These are phyloP conservation scores for Pleurotus tuoliensis DNA, from an alignment of 768 basidiomycete genomes.

Conservation along the genomic window DNA sequence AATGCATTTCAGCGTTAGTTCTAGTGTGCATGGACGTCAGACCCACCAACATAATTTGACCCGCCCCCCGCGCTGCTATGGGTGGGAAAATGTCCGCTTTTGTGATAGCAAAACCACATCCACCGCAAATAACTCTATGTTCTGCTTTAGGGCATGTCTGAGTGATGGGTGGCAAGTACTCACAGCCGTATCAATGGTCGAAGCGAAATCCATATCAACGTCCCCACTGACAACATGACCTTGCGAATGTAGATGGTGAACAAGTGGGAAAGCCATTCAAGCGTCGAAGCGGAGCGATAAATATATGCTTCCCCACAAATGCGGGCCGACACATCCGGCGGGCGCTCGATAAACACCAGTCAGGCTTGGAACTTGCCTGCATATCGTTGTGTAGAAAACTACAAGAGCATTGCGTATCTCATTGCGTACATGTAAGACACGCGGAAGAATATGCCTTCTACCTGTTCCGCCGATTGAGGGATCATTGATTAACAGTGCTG, in stretches of 20 bases:
- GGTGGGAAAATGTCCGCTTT: slow-evolving; percentile 58
- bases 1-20: not conserved
- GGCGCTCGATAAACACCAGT: not conserved
- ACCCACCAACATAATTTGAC: slow-evolving; percentile 54
- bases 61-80: slow-evolving; percentile 54
- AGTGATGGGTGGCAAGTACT: slow-evolving; percentile 16
- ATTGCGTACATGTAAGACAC: no score
- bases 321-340: not conserved
- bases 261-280: no score
- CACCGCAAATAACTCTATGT: slow-evolving; percentile 49
- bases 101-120: slow-evolving; percentile 53
- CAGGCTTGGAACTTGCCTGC: no score
- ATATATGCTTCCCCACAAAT: no score
- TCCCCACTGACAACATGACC: slow-evolving; percentile 31
- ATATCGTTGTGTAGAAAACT: no score
- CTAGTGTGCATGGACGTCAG: not conserved
- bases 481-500: not conserved
- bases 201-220: slow-evolving; percentile 60
- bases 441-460: no score
- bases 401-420: no score
- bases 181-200: slow-evolving; percentile 60
- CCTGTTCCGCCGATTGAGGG: no score
- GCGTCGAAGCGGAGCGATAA: no score
- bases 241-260: not conserved
- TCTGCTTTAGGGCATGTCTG: not conserved